Evolutionary conservation across 257 asterid genomes (phyloP), one percentile per base, ranked within the genome.

Genomic region (Lycium ferocissimum): DNA sequence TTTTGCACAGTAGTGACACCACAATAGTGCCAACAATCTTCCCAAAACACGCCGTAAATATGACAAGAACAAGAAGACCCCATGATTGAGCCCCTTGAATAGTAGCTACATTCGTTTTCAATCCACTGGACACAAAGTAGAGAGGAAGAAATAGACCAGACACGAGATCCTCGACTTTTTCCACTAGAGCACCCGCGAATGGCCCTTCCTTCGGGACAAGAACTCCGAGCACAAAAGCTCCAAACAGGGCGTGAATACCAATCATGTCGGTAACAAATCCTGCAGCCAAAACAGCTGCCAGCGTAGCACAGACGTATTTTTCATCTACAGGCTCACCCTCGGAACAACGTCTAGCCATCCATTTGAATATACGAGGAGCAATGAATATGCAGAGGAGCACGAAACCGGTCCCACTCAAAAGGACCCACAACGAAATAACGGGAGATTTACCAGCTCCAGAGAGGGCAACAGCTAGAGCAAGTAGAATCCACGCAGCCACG

Each of bases 241-340:
- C 98, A 15, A 95, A 95, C 59, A 95, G 87, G 0, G 98, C 98
- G 65, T 95, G 98, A 59, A 95, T 95, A 6, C 98, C 98, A 65
- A 94, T 95, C 0, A 85, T 18, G 75, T 95, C 98, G 0, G 98
- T 95, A 9, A 90, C 86, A 37, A 95, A 85, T 6, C 96, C 97
- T 0, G 97, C 96, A 9, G 94, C 95, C 82, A 95, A 83, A 33
- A 95, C 97, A 43, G 87, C 91, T 6, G 92, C 92, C 72, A 95
- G 73, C 4, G 97, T 91, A 2, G 91, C 91, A 47, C 98, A 94
- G 10, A 94, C 82, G 67, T 91, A 92, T 54, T 88, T 85, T 92
- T 95, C 98, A 2, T 91, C 85, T 0, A 95, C 98, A 2, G 93
- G 94, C 85, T 92, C 95, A 0, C 98, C 98, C 20, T 93, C 95